Conservation (phyloP, 108 stramenopile genomes). For the Licmophora abbreviata region DNA sequence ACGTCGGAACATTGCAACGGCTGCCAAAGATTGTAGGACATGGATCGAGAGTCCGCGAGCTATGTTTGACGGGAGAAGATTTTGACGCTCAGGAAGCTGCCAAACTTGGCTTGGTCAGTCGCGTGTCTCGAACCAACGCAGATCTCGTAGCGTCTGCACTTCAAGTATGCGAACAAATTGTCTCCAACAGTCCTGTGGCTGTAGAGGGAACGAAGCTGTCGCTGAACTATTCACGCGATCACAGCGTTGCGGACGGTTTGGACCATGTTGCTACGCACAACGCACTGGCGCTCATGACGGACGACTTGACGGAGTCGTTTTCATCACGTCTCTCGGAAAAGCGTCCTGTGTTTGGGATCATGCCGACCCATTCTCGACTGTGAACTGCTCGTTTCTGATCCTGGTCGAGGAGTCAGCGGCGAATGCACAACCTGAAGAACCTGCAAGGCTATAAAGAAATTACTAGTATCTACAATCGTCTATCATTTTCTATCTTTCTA, state of each 20-base stretch:
- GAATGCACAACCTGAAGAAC: no score
- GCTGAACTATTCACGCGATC: constrained; percentile 61
- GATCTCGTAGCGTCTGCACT: constrained; percentile 31
- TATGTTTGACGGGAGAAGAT: constrained; percentile 62
- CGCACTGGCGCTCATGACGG: constrained; percentile 60
- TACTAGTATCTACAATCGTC: no score
- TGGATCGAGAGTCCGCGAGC: constrained; percentile 49
- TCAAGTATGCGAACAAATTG: constrained; percentile 35
- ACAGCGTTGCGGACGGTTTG: constrained; percentile 61
- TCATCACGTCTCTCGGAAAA: no score
- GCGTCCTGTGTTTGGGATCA: no score
- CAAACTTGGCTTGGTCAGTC: constrained; percentile 59
- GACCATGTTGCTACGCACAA: constrained; percentile 68
- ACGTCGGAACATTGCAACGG: constrained; percentile 74
- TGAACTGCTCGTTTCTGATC: no score
- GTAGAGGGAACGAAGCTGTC: constrained; percentile 60
- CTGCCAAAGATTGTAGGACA: constrained; percentile 66
- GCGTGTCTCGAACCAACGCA: constrained; percentile 24
- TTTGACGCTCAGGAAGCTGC: constrained; percentile 48
- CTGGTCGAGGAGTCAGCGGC: no score
- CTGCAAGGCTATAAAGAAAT: no score
- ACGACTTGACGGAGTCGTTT: constrained; percentile 47
- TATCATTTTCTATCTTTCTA: no score
- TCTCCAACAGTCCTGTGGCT: constrained; percentile 56
- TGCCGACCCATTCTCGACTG: no score